A percentile compares a stretch with the other conserved stretches of the same genome.
Conservation (phyloP, 2,329 filamentous ascomycete species). For the Penicillium paneum region DNA sequence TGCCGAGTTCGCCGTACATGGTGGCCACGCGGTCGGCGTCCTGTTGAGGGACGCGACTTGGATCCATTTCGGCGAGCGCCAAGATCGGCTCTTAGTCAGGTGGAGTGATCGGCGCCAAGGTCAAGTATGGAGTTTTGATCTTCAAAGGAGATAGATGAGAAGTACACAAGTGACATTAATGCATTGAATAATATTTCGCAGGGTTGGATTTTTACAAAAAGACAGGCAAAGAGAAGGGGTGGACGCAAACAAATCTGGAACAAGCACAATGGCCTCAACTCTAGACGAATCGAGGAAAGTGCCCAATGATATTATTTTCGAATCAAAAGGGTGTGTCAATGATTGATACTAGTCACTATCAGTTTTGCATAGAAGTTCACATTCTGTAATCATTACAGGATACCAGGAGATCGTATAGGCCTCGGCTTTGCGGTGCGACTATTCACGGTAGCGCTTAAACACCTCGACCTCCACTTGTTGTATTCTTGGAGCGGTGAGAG, state of each 20-base stretch:
- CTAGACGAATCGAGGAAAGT: background rate
- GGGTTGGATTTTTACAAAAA: background rate
- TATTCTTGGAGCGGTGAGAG: too few relatives aligned
- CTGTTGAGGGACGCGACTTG: slow-evolving; percentile 17
- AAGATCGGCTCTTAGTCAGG: slow-evolving; percentile 24
- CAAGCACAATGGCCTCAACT: background rate
- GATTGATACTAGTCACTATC: background rate
- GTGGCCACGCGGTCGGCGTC: slow-evolving; percentile 22
- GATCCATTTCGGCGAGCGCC: slow-evolving; percentile 23
- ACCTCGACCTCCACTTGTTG: too few relatives aligned
- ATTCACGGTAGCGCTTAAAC: too few relatives aligned
- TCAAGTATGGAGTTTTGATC: background rate
- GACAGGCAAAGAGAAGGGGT: background rate
- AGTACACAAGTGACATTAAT: background rate
- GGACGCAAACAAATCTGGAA: background rate
- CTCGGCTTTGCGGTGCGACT: too few relatives aligned
- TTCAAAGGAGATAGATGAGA: background rate
- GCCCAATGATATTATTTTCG: background rate
- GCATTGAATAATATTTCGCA: background rate
- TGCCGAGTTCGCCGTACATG: slow-evolving; percentile 86
- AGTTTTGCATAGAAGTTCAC: slow-evolving; percentile 21
- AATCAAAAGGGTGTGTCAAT: background rate
- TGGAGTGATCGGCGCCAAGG: slow-evolving; percentile 14
- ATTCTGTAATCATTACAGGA: slow-evolving; percentile 3
- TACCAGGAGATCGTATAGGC: too few relatives aligned